Evolutionary conservation across 2,329 filamentous ascomycete species (phyloP).

Genomic region (Phyllosticta paracitricarpa): DNA sequence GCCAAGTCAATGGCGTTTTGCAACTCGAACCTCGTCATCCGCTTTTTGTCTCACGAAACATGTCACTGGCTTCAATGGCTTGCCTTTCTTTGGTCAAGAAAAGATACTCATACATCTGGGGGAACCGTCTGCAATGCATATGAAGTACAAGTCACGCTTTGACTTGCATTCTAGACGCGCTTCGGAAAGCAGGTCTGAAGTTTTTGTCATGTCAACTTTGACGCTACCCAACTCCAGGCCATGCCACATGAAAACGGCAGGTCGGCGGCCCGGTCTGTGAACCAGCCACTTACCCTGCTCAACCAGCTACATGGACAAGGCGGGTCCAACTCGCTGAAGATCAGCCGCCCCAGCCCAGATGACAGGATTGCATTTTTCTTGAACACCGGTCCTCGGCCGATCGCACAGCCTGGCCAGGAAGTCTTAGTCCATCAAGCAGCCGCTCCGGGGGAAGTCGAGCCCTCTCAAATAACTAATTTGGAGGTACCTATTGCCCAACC

Average conservation of each 20-base stretch:
- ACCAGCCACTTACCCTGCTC: not conserved
- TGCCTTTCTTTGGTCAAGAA: not conserved
- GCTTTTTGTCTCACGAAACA: not conserved
- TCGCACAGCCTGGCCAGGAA: not conserved
- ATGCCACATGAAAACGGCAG: not conserved
- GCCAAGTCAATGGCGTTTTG: not conserved
- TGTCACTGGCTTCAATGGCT: not conserved
- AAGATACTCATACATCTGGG: not conserved
- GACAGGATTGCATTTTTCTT: not conserved
- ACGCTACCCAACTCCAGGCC: not conserved
- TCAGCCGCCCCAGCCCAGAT: not conserved
- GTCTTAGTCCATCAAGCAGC: not conserved
- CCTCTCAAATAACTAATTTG: not conserved
- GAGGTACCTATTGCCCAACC: not conserved
- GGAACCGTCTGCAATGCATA: not conserved
- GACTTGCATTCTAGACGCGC: not conserved
- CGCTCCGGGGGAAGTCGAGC: not conserved
- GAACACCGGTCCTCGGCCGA: not conserved
- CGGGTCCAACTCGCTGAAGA: not conserved
- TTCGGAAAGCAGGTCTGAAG: not conserved
- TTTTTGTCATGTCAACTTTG: not conserved
- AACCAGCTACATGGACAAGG: not conserved
- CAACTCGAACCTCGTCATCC: not conserved
- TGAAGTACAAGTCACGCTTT: not conserved
- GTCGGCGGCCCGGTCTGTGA: not conserved